Base-by-base conservation (phyloP, 2,329 filamentous ascomycete genomes). In the Keithomyces neogunnii region DNA sequence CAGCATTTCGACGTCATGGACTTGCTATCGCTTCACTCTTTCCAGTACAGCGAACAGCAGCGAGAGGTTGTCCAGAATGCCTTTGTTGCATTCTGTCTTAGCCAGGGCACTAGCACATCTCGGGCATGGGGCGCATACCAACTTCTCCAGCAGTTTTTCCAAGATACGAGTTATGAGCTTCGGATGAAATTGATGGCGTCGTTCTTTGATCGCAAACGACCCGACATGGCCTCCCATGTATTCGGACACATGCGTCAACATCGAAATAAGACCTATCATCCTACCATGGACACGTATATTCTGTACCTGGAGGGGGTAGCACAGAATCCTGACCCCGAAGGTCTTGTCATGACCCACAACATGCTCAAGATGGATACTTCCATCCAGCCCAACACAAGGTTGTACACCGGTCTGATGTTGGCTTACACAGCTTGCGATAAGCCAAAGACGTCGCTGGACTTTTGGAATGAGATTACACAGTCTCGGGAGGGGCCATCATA, bases 231-330 rank as follows among this genome's bases (percentile, higher is more conserved):
- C 3, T 83, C 82, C 45, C 78, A 90, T 55, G 83, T 95, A 35
- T 96, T 99, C 67, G 88, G 88, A 11, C 89, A 96, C 65, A 97
- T 97, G 91, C 86, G 90, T n/a, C 78, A 86, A 48, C 85, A 90
- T 56, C 75, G 78, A 29, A 80, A 84, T 52, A 70, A 71, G 3
- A 69, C 73, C 1, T 79, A 81, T 28, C 81, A 86, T 1, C 89
- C 93, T 0, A 84, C 76, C 3, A 68, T 80, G 8, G 83, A 88
- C 44, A 87, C 86, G 4, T 99, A 99, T 63, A 78, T 88, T 3
- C 71, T 77, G 35, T 91, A 85, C 55, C 85, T 97, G 52, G 80
- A 88, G 53, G 88, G 89, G 2, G 79, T 96, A 29, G 84, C 85
- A 3, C 66, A 68, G n/a, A 68, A 70, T 42, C 69, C 69, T 1